These are phyloP conservation scores for Epichloe gansuensis DNA, from an alignment of 2,329 filamentous ascomycete species.

Conservation along the genomic window DNA sequence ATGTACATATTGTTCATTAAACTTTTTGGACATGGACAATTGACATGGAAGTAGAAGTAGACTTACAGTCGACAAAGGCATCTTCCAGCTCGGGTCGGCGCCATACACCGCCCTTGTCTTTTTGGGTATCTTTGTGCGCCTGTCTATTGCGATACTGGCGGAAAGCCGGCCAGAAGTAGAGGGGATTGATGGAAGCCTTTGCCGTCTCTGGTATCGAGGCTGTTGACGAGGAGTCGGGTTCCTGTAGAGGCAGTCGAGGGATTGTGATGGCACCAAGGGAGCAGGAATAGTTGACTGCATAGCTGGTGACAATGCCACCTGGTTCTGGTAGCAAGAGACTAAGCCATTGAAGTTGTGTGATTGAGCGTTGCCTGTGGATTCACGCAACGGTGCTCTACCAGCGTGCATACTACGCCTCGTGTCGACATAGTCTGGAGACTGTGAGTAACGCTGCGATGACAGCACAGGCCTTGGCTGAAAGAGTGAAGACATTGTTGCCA, in stretches of 20 bases:
- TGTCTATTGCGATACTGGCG: slow-evolving; percentile 54
- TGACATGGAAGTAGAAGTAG: background rate
- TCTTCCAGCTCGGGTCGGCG: slow-evolving; percentile 45
- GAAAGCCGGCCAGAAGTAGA: slow-evolving; percentile 51
- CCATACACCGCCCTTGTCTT: slow-evolving; percentile 47
- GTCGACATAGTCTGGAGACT: slow-evolving; percentile 34
- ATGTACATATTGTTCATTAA: background rate
- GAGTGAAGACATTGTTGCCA: slow-evolving; percentile 24
- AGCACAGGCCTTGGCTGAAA: slow-evolving; percentile 34
- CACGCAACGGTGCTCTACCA: slow-evolving; percentile 35
- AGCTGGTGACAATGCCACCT: slow-evolving; percentile 29
- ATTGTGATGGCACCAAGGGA: slow-evolving; percentile 39
- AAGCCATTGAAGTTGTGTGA: slow-evolving; percentile 27
- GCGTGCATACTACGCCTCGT: slow-evolving; percentile 26
- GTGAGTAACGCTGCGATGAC: slow-evolving; percentile 38
- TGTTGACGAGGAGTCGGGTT: slow-evolving; percentile 26
- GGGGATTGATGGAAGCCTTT: slow-evolving; percentile 38
- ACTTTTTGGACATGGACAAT: background rate
- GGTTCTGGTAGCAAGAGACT: slow-evolving; percentile 32
- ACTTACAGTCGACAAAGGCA: slow-evolving; percentile 55
- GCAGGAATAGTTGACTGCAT: slow-evolving; percentile 37
- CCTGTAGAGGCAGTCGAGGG: slow-evolving; percentile 29
- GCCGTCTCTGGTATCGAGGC: slow-evolving; percentile 22
- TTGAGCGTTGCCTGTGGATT: slow-evolving; percentile 42
- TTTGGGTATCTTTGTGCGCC: slow-evolving; percentile 47